Conservation (phyloP, 2,329 filamentous ascomycete species). For the Claviceps monticola region DNA sequence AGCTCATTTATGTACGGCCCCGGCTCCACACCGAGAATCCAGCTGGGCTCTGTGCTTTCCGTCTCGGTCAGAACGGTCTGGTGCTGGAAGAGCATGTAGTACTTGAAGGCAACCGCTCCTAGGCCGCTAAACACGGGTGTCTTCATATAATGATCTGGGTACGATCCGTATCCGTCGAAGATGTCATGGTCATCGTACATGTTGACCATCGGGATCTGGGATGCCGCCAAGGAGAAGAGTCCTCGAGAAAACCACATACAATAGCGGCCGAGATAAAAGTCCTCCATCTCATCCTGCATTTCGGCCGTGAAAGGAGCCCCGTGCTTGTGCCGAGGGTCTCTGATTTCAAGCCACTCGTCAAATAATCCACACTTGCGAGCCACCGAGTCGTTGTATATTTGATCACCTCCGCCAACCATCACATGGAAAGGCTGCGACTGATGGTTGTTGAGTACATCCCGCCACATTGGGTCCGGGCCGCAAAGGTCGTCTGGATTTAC, state of each 20-base stretch:
- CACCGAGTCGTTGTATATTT: constrained; percentile 87
- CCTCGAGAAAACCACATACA: constrained; percentile 94
- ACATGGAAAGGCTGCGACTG: constrained; percentile 90
- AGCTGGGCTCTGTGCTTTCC: constrained; percentile 74
- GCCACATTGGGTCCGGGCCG: constrained; percentile 92
- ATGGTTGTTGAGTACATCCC: constrained; percentile 85
- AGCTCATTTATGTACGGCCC: constrained; percentile 84
- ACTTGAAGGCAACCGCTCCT: constrained; percentile 89
- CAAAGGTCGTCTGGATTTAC: constrained; percentile 69
- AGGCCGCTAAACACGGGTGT: constrained; percentile 81
- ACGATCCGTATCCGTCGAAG: constrained; percentile 86
- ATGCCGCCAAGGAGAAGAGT: constrained; percentile 79
- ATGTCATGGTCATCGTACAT: constrained; percentile 95
- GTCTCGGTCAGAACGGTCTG: constrained; percentile 76
- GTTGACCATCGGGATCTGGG: constrained; percentile 96
- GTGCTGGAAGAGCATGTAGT: constrained; percentile 97
- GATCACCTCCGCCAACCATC: constrained; percentile 94
- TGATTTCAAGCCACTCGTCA: constrained; percentile 70
- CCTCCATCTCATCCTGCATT: constrained; percentile 79
- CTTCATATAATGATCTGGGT: constrained; percentile 81
- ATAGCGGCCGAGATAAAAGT: constrained; percentile 79
- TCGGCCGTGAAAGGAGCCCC: constrained; percentile 61
- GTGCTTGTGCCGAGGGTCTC: constrained; percentile 68
- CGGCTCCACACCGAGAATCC: constrained; percentile 65
- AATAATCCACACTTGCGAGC: constrained; percentile 64